Percentiles rank a stretch among this genome's conserved stretches.
phyloP scores from a whole-genome alignment of 2,329 filamentous ascomycete genomes.

The Aspergillus fischeri region DNA sequence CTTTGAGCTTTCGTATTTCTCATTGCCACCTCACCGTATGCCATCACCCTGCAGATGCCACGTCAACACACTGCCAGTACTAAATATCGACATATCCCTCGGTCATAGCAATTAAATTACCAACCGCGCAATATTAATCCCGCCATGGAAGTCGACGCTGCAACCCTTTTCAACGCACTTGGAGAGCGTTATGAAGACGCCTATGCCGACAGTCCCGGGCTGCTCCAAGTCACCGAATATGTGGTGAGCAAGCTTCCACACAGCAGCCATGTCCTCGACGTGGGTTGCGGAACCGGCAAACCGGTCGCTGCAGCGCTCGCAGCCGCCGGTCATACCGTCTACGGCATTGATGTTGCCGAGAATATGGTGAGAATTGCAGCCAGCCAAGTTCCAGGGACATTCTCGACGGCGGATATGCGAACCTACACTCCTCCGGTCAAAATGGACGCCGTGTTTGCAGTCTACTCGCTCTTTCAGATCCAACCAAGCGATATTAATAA shows the following conservation, averaged over 20 bases:
- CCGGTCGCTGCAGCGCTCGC: constrained; percentile 11
- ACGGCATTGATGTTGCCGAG: constrained; percentile 14
- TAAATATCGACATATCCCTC: too few species aligned
- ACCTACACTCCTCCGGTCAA: constrained; percentile 3
- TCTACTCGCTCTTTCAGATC: constrained; percentile 13
- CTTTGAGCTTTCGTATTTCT: too few species aligned
- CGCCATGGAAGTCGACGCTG: constrained; percentile 1
- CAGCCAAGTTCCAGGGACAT: constrained; percentile 9
- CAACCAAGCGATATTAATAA: constrained; percentile 8
- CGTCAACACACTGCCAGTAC: too few species aligned
- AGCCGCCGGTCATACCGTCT: constrained; percentile 9
- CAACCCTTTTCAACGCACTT: constrained; percentile 10
- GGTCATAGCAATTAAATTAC: too few species aligned
- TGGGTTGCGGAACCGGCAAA: constrained; percentile 17
- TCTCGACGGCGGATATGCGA: constrained; percentile 15
- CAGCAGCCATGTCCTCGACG: constrained; percentile 8
- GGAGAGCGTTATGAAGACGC: constrained; percentile 15
- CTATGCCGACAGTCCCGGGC: constrained; percentile 6
- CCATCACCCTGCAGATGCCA: too few species aligned
- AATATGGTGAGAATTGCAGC: constrained; percentile 14
- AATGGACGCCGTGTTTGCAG: constrained; percentile 12
- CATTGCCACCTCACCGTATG: too few species aligned
- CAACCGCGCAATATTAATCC: neutral
- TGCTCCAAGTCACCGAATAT: constrained; percentile 3
- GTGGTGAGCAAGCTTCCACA: constrained; percentile 7